phyloP scores from a whole-genome alignment of 1,284 basidiomycete genomes.

The Wallemia mellicola region DNA sequence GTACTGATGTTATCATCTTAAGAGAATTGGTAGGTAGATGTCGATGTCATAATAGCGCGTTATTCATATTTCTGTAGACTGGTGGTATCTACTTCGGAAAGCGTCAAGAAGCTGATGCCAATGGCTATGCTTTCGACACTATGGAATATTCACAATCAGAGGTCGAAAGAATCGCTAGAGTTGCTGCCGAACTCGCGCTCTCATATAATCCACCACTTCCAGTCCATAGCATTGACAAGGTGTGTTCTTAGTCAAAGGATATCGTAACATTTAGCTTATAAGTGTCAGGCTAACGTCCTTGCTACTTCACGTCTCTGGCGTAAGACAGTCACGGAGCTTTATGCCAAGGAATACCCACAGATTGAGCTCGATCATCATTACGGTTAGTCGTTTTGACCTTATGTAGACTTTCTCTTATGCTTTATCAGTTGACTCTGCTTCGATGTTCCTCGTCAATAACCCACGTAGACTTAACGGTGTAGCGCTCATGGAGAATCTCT shows the following conservation, averaged over 20 bases:
- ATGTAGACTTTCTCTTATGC: background rate
- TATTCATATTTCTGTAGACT: constrained; percentile 18
- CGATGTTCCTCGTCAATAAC: constrained; percentile 80
- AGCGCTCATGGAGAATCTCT: constrained; percentile 75
- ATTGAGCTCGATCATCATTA: constrained; percentile 49
- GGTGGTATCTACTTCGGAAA: constrained; percentile 80
- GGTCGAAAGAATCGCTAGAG: constrained; percentile 77
- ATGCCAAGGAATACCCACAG: constrained; percentile 58
- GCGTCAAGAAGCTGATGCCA: constrained; percentile 44
- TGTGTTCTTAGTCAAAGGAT: background rate
- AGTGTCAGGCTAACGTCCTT: constrained; percentile 50
- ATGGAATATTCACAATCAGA: constrained; percentile 79
- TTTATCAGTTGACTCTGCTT: constrained; percentile 65
- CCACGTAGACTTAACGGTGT: constrained; percentile 89
- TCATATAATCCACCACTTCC: constrained; percentile 52
- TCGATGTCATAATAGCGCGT: background rate
- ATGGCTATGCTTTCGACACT: constrained; percentile 51
- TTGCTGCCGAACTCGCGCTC: constrained; percentile 76
- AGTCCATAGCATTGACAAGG: constrained; percentile 83
- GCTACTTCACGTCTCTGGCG: constrained; percentile 86
- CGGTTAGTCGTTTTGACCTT: background rate
- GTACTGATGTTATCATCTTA: constrained; percentile 73
- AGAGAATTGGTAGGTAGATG: constrained; percentile 34
- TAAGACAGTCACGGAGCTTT: constrained; percentile 54
- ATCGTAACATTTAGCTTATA: background rate